A percentile compares a stretch with the other conserved stretches of the same genome.
These are phyloP conservation scores for Pugionium cornutum DNA, from an alignment of 345 rosid species.

Conservation along the genomic window DNA sequence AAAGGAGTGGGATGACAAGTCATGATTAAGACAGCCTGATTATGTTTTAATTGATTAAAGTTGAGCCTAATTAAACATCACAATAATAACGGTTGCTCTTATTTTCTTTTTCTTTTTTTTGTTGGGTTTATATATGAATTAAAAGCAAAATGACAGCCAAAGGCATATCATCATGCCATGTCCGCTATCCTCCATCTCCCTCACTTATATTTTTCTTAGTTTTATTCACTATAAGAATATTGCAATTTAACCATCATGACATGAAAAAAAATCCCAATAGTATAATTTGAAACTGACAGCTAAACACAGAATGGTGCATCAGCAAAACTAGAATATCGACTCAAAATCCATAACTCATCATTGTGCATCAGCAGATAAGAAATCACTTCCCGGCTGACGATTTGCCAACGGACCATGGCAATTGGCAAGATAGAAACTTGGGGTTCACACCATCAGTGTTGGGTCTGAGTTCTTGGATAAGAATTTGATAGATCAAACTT, in stretches of 20 bases:
- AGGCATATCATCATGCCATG: constrained; percentile 18
- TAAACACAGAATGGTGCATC: background rate
- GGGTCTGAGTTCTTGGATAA: no score
- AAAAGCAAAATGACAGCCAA: constrained; percentile 13
- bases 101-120: constrained; percentile 2
- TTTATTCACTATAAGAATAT: background rate
- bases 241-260: background rate
- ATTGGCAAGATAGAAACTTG: constrained; percentile 33
- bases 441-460: constrained; percentile 54
- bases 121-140: background rate
- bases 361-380: constrained; percentile 32
- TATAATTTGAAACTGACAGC: background rate
- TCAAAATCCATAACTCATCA: constrained; percentile 16
- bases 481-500: no score
- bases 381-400: constrained; percentile 47
- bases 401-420: constrained; percentile 43
- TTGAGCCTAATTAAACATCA: constrained; percentile 23
- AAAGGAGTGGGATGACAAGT: constrained; percentile 23
- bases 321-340: constrained; percentile 2
- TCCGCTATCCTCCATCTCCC: constrained; percentile 9
- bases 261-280: background rate
- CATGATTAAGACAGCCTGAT: constrained; percentile 35
- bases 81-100: background rate
- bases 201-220: background rate
- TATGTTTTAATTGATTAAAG: constrained; percentile 29